Evolutionary conservation across 164 flowering plant species (phyloP).

Genomic region (Kingdonia uniflora): DNA sequence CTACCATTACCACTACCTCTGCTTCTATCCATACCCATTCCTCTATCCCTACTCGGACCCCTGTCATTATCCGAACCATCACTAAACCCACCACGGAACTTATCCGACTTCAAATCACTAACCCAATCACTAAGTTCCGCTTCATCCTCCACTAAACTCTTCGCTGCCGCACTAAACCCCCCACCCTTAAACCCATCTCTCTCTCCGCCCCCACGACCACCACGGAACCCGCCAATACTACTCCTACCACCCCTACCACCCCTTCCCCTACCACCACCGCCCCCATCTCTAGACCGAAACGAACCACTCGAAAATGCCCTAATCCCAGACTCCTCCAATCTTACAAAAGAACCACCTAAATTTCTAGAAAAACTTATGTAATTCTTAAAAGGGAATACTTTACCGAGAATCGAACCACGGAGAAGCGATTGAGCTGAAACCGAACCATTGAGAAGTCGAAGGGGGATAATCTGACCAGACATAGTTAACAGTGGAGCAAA

Average conservation of each 20-base stretch:
- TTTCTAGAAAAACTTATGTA: no score
- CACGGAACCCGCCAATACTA: constrained; percentile 6
- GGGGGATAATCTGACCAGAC: constrained; percentile 36
- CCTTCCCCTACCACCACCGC: constrained; percentile 14
- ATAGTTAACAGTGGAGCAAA: no score
- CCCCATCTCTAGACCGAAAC: constrained; percentile 20
- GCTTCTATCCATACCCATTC: background rate
- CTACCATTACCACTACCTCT: constrained; percentile 14
- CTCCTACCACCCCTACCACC: constrained; percentile 10
- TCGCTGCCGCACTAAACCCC: constrained; percentile 14
- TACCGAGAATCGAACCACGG: constrained; percentile 23
- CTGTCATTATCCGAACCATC: constrained; percentile 10
- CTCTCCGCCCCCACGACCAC: constrained; percentile 10
- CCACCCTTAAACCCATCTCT: constrained; percentile 9
- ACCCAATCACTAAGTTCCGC: constrained; percentile 68
- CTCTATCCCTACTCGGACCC: background rate
- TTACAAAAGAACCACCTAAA: no score
- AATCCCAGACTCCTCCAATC: no score
- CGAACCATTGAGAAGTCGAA: constrained; percentile 25
- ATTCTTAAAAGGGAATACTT: constrained; percentile 33
- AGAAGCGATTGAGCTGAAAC: constrained; percentile 9
- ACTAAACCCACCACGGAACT: constrained; percentile 18
- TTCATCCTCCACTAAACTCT: constrained; percentile 72
- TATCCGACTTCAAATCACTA: constrained; percentile 35
- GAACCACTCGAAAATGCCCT: constrained; percentile 32